phyloP scores from a whole-genome alignment of 768 basidiomycete species.

The Russula brevipes region DNA sequence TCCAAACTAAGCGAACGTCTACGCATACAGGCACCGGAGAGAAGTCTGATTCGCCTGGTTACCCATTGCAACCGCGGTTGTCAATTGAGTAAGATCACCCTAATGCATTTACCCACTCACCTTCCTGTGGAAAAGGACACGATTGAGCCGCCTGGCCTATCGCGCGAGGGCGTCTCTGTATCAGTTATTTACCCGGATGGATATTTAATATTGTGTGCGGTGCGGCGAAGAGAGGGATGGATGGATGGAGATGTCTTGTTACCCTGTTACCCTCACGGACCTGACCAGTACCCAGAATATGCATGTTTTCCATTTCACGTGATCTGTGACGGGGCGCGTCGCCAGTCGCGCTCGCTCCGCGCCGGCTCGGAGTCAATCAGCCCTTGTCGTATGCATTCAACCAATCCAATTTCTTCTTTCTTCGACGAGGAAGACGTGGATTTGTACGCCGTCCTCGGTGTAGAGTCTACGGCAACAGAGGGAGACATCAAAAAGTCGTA shows the following conservation, averaged over 20 bases:
- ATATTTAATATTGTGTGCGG: too few species aligned
- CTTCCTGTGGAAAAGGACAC: not conserved
- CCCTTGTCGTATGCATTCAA: slow-evolving; percentile 31
- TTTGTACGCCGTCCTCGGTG: slow-evolving; percentile 68
- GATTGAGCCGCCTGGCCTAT: not conserved
- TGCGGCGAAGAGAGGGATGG: too few species aligned
- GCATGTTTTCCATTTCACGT: slow-evolving; percentile 2
- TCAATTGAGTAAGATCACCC: slow-evolving; percentile 60
- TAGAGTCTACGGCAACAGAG: slow-evolving; percentile 47
- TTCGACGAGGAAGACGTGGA: slow-evolving; percentile 75
- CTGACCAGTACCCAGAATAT: not conserved
- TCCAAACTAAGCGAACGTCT: slow-evolving; percentile 3
- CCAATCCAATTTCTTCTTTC: slow-evolving; percentile 69
- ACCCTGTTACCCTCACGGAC: not conserved
- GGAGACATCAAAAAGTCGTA: slow-evolving; percentile 83
- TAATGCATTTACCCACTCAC: not conserved
- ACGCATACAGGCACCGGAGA: slow-evolving; percentile 32
- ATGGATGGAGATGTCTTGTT: not conserved
- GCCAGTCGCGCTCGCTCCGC: not conserved
- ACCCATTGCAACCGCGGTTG: slow-evolving; percentile 55
- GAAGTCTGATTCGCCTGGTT: slow-evolving; percentile 49
- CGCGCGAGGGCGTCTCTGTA: not conserved
- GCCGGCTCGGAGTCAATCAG: not conserved
- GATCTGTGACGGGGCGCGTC: slow-evolving; percentile 4
- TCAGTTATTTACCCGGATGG: not conserved